Percentiles rank a stretch among this genome's conserved stretches.
phyloP scores from a whole-genome alignment of 495 filamentous ascomycete genomes.

The Apodospora peruviana region DNA sequence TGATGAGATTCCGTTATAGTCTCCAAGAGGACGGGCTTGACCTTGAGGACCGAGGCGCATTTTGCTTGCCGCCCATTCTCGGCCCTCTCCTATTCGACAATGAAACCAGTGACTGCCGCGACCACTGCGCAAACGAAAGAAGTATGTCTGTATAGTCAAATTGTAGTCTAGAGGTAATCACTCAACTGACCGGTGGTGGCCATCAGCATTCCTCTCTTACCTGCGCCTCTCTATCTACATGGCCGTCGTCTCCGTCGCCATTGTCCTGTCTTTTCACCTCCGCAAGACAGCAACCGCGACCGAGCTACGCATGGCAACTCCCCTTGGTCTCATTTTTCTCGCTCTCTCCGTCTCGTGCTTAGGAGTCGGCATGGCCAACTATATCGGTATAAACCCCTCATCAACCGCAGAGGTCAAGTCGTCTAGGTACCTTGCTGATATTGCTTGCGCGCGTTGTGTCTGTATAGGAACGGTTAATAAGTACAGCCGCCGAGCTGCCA shows the following conservation, averaged over 20 bases:
- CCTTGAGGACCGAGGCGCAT: conserved; percentile 19
- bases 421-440: neutral
- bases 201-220: conserved; percentile 81
- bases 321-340: conserved; percentile 89
- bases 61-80: conserved; percentile 65
- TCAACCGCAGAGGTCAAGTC: neutral
- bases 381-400: conserved; percentile 48
- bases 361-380: conserved; percentile 73
- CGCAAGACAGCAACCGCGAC: conserved; percentile 60
- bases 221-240: conserved; percentile 88
- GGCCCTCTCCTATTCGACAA: conserved; percentile 88
- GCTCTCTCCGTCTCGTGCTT: conserved; percentile 69
- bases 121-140: conserved; percentile 73
- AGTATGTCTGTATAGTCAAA: conserved; percentile 41
- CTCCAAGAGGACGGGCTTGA: neutral
- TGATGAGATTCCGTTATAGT: too few relatives aligned
- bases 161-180: neutral
- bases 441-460: neutral
- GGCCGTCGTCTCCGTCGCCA: conserved; percentile 80
- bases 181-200: too few relatives aligned
- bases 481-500: conserved; percentile 68
- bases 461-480: conserved; percentile 64
- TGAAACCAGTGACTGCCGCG: conserved; percentile 76
- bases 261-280: conserved; percentile 89
- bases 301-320: conserved; percentile 72